Evolutionary conservation across 1,284 basidiomycete species (phyloP), one percentile per base, ranked within the genome.

Genomic region (Ceratobasidium sp.): DNA sequence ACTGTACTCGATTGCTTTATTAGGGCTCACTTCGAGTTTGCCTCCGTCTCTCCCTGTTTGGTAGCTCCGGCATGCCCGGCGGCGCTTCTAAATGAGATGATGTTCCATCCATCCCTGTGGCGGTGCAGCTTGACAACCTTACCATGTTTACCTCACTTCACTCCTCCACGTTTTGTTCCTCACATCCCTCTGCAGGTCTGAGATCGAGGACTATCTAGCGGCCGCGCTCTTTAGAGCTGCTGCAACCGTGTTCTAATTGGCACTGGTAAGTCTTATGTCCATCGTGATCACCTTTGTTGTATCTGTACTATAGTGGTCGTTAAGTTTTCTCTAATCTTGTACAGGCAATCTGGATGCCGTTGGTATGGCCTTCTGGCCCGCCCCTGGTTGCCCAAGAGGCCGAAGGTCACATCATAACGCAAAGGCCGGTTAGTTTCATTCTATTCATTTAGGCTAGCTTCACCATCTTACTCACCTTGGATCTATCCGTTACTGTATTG

Each of bases 1-100:
- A 33, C 33, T 33, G 33, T 33, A 33, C 33, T 33, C 33, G 33
- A 33, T 33, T 33, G 33, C 33, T 33, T 33, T 33, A 33, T 33
- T 33, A 33, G 33, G 33, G 33, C 33, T 33, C 33, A 33, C 33
- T 33, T 33, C 33, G 33, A 33, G 33, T 46, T 42, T 20, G 20
- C 3, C 20, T 3, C n/a, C 33, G 62, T 65, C 42, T 65, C 5
- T 26, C 13, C 9, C n/a, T 28, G 42, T 28, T 26, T 57, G 56
- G 56, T 7, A 26, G 40, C 15, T 9, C 59, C 59, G 59, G 26
- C 20, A 23, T 46, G 62, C 17, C 62, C 62, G 33, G 33, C 33
- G 33, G 33, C 33, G 42, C 42, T 65, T 65, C 62, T 65, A 42
- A 65, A 65, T 65, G 42, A 46, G 46, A 46, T 65, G 62, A 65